Evolutionary conservation across 1,139 yeast genomes (phyloP).

Genomic region (Scheffersomyces illinoinensis): DNA sequence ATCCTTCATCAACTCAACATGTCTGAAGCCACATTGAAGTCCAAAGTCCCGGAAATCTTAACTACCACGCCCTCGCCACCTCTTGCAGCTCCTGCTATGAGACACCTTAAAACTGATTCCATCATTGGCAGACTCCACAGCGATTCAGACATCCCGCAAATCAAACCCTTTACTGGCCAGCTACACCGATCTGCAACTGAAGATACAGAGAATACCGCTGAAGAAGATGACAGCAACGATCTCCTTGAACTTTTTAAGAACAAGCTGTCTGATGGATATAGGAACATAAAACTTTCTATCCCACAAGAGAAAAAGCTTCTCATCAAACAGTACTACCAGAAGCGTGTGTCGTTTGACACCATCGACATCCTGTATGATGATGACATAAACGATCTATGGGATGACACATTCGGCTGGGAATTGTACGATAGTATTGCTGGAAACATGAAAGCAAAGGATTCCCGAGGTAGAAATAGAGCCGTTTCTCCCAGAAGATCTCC

Average conservation of each 20-base stretch:
- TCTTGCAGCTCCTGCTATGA: not conserved
- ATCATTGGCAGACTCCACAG: not conserved
- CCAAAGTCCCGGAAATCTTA: not conserved
- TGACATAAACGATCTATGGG: constrained; percentile 18
- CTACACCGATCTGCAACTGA: not conserved
- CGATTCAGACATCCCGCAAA: not conserved
- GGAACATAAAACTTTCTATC: constrained; percentile 18
- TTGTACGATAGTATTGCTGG: constrained; percentile 8
- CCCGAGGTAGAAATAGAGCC: constrained; percentile 13
- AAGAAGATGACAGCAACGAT: constrained; percentile 10
- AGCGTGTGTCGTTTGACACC: constrained; percentile 46
- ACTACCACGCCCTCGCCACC: not conserved
- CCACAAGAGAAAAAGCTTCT: constrained; percentile 10
- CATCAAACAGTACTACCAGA: constrained; percentile 11
- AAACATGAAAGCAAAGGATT: constrained; percentile 3
- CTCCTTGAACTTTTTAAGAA: constrained; percentile 21
- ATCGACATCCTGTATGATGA: constrained; percentile 34
- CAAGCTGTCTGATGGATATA: constrained; percentile 23
- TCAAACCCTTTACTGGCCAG: not conserved
- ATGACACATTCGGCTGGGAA: constrained; percentile 11
- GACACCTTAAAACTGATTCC: not conserved
- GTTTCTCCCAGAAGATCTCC: constrained; percentile 15
- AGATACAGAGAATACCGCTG: not conserved
- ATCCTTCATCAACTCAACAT: not conserved
- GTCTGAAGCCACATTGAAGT: not conserved